Evolutionary conservation across 164 flowering plant genomes (phyloP), one percentile per base, ranked within the genome.

Genomic region (Umbilicus rupestris): DNA sequence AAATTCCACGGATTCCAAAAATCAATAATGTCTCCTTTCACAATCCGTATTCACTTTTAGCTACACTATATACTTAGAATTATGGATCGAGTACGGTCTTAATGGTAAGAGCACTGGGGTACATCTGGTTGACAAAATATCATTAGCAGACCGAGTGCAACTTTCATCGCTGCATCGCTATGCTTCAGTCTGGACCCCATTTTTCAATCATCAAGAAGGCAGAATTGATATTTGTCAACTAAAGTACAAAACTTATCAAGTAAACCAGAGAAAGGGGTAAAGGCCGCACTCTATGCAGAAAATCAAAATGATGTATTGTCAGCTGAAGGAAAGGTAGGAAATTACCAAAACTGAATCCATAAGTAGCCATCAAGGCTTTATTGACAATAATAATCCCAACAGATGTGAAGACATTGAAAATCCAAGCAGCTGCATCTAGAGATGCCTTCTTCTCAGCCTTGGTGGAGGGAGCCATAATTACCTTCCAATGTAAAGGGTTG

Each of bases 351-450:
- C 77, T 80, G 67, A 82, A 84, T 42, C 84, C 83, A 71, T 80
- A 81, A 12, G 80, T 75, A n/a, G 84, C 81, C 88, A 84, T 82
- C 58, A 84, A 76, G 7, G 86, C 82, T 72, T 84, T 84, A 63
- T 84, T 84, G 68, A 81, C 88, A 39, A 84, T 74, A 24, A 84
- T 84, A 39, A 84, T 81, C 42, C 88, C 88, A 45, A 84, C 86
- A 64, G 88, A 84, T 52, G 86, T 82, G 69, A 84, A 80, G 39
- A 84, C 78, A 70, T 84, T 84, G 83, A 84, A 82, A 77, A 74
- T 68, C 88, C 88, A 84, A n/a, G 88, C 82, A 19, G 83, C 86
- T n/a, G 68, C 75, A 72, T 84, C 86, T 7, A 67, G 59, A 16
- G 76, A 73, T 19, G 80, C 80, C 71, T 83, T 83, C 68, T 66